A percentile compares a stretch with the other conserved stretches of the same genome.
phyloP scores from a whole-genome alignment of 148 eudicot genomes.

The Talinum fruticosum region DNA sequence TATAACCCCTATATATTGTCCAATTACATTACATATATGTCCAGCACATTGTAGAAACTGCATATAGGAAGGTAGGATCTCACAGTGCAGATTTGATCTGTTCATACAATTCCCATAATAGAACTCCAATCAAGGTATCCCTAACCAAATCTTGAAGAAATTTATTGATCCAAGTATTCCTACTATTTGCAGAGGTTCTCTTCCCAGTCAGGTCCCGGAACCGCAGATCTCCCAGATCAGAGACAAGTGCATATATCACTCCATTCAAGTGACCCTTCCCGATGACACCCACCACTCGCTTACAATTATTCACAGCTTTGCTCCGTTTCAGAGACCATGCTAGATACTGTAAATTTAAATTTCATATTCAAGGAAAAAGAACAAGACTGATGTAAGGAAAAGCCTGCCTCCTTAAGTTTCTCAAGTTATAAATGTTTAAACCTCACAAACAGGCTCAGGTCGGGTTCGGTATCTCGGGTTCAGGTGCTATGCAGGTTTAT shows the following conservation, averaged over 20 bases:
- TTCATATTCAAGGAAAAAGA: no score
- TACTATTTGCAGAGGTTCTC: slow-evolving; percentile 25
- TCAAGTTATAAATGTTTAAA: no score
- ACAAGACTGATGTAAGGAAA: no score
- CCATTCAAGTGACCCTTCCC: slow-evolving; percentile 95
- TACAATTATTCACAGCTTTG: slow-evolving; percentile 81
- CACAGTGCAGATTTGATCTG: slow-evolving; percentile 33
- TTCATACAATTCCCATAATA: slow-evolving; percentile 74
- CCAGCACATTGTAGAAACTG: neutral
- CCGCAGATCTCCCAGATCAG: slow-evolving; percentile 76
- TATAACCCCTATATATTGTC: no score
- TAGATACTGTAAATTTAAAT: slow-evolving; percentile 49
- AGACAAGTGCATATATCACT: slow-evolving; percentile 75
- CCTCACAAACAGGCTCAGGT: no score
- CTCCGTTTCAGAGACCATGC: slow-evolving; percentile 98
- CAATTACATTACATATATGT: neutral
- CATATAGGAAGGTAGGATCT: neutral
- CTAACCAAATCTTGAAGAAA: slow-evolving; percentile 50
- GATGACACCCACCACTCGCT: slow-evolving; percentile 88
- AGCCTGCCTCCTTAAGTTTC: no score
- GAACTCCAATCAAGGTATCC: slow-evolving; percentile 70
- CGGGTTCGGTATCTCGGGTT: no score
- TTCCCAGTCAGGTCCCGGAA: slow-evolving; percentile 79
- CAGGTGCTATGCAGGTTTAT: no score
- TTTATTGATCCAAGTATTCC: slow-evolving; percentile 43